These are phyloP conservation scores for Fusarium concolor DNA, from an alignment of 2,329 filamentous ascomycete genomes.

Conservation along the genomic window DNA sequence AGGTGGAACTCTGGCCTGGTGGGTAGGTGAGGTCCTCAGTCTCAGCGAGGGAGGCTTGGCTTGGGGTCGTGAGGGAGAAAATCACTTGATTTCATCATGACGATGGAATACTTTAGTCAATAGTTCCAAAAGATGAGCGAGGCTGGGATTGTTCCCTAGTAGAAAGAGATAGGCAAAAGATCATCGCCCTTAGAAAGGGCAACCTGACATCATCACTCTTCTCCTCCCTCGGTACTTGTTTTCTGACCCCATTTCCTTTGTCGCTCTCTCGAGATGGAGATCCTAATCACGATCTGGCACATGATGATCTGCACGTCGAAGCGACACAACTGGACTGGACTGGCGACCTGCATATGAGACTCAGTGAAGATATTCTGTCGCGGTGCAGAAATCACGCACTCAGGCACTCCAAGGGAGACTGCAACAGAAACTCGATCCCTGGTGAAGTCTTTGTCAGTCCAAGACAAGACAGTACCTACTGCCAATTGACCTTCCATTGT, in stretches of 20 bases:
- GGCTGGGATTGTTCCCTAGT: slow-evolving; percentile 2
- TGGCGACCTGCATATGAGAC: slow-evolving; percentile 29
- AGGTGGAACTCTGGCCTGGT: slow-evolving; percentile 2
- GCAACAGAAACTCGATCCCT: neutral
- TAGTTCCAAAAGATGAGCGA: slow-evolving; percentile 7
- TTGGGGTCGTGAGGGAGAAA: slow-evolving; percentile 19
- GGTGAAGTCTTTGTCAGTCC: slow-evolving; percentile 5
- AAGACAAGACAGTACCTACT: slow-evolving; percentile 9
- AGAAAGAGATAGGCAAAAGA: slow-evolving; percentile 31
- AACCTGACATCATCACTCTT: slow-evolving; percentile 33
- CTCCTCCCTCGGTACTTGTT: slow-evolving; percentile 22
- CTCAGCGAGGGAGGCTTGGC: neutral
- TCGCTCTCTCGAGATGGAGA: slow-evolving; percentile 24
- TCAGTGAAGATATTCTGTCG: slow-evolving; percentile 30
- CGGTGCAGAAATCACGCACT: slow-evolving; percentile 4
- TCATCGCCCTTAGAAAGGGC: slow-evolving; percentile 10
- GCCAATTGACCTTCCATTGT: neutral
- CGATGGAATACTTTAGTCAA: slow-evolving; percentile 26
- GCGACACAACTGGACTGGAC: slow-evolving; percentile 9
- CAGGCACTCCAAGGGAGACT: slow-evolving; percentile 12
- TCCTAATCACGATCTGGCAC: slow-evolving; percentile 20
- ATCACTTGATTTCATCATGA: slow-evolving; percentile 36
- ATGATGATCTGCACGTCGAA: slow-evolving; percentile 29
- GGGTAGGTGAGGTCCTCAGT: neutral
- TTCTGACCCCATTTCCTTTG: slow-evolving; percentile 29